A percentile compares a stretch with the other conserved stretches of the same genome.
Conservation (phyloP, 2,329 filamentous ascomycete species). For the Mycosphaerella arachidis region DNA sequence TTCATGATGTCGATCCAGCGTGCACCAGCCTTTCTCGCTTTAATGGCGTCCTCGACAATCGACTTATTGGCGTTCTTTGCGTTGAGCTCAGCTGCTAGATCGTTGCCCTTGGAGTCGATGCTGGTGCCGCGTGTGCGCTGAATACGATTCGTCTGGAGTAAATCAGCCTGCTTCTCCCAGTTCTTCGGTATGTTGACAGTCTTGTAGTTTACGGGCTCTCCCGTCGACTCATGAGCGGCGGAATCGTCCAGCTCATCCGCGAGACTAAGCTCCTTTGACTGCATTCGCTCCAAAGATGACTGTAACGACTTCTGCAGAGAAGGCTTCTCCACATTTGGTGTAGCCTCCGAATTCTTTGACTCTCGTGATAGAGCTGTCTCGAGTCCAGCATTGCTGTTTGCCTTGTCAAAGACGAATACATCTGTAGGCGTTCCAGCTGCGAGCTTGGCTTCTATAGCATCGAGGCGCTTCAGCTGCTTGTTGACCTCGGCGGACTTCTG, state of each 20-base stretch:
- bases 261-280: slow-evolving; percentile 14
- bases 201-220: slow-evolving; percentile 19
- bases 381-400: neutral
- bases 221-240: slow-evolving; percentile 31
- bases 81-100: neutral
- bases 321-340: neutral
- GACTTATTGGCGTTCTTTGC: neutral
- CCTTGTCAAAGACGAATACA: neutral
- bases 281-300: slow-evolving; percentile 29
- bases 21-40: slow-evolving; percentile 3
- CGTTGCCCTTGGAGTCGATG: neutral
- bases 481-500: neutral
- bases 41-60: neutral
- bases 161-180: slow-evolving; percentile 25
- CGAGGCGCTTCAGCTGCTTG: slow-evolving; percentile 3
- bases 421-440: neutral
- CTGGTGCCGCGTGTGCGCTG: slow-evolving; percentile 17
- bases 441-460: slow-evolving; percentile 1
- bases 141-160: slow-evolving; percentile 29
- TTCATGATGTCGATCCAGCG: slow-evolving; percentile 29
- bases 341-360: neutral
- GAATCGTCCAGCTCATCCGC: slow-evolving; percentile 27
- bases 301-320: slow-evolving; percentile 13
- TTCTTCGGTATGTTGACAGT: slow-evolving; percentile 21
- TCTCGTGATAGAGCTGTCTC: slow-evolving; percentile 1